A percentile compares a stretch with the other conserved stretches of the same genome.
phyloP scores from a whole-genome alignment of 257 asterid genomes.

The Ehretia macrophylla region DNA sequence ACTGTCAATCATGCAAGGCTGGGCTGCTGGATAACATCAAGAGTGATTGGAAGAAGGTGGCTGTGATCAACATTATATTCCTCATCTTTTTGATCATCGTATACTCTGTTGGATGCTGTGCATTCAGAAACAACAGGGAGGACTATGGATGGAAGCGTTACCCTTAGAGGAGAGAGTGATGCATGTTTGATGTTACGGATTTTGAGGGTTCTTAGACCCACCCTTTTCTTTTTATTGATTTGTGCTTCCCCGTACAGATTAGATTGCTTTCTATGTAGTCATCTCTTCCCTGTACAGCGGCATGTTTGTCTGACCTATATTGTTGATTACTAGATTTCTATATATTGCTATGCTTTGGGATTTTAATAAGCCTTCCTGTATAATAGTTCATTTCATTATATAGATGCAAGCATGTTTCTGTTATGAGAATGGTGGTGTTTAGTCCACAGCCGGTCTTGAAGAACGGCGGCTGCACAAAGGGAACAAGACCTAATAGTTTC shows the following conservation, averaged over 20 bases:
- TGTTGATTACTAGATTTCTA: background rate
- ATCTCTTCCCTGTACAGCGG: constrained; percentile 5
- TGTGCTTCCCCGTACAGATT: background rate
- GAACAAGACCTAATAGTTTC: no score
- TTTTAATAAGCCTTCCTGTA: no score
- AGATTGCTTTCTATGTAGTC: background rate
- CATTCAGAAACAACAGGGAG: constrained; percentile 81
- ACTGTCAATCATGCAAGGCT: constrained; percentile 80
- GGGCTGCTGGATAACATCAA: constrained; percentile 84
- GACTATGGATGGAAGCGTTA: constrained; percentile 71
- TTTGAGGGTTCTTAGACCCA: no score
- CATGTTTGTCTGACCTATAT: background rate
- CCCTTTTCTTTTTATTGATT: background rate
- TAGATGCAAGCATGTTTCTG: no score
- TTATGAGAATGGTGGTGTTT: no score
- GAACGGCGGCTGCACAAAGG: no score
- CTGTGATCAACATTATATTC: constrained; percentile 60
- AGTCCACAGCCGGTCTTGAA: no score
- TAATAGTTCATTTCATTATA: no score
- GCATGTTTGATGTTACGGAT: background rate
- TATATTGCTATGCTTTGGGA: no score
- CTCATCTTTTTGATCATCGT: constrained; percentile 75
- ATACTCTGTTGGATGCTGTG: constrained; percentile 82
- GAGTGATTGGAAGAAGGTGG: constrained; percentile 79
- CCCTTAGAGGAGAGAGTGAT: constrained; percentile 31